phyloP scores from a whole-genome alignment of 2,329 filamentous ascomycete genomes.

The Colletotrichum sp. region DNA sequence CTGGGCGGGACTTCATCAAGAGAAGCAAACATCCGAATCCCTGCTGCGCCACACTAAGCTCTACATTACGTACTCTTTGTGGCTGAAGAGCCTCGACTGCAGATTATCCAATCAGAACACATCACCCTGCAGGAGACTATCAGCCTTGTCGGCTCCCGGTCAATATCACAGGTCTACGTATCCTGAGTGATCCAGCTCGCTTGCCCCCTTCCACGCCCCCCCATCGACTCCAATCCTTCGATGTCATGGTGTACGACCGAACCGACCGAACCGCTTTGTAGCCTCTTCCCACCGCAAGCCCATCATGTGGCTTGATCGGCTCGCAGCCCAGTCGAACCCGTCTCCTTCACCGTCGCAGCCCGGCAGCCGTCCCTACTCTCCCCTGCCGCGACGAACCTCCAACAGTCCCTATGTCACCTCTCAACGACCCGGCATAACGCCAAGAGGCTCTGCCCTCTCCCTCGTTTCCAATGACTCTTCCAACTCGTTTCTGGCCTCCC shows the following conservation, averaged over 20 bases:
- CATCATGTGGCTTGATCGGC: conserved; percentile 88
- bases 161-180: neutral
- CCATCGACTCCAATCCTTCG: neutral
- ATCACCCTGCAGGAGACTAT: neutral
- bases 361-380: conserved; percentile 73
- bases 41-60: conserved; percentile 5
- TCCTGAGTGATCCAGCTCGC: neutral
- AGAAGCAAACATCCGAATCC: neutral
- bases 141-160: conserved; percentile 11
- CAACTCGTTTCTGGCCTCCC: conserved; percentile 72
- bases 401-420: conserved; percentile 72
- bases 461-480: conserved; percentile 79
- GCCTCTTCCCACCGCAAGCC: conserved; percentile 12
- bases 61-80: neutral
- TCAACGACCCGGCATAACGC: conserved; percentile 69
- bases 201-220: neutral
- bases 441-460: conserved; percentile 79
- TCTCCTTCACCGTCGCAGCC: conserved; percentile 57
- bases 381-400: conserved; percentile 70
- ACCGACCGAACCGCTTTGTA: conserved; percentile 7
- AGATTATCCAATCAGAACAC: conserved; percentile 7
- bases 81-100: neutral
- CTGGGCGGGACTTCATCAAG: neutral
- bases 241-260: conserved; percentile 1
- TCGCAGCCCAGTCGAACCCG: conserved; percentile 71